Evolutionary conservation across 495 filamentous ascomycete genomes (phyloP).

Genomic region (Talaromyces nanjingensis): DNA sequence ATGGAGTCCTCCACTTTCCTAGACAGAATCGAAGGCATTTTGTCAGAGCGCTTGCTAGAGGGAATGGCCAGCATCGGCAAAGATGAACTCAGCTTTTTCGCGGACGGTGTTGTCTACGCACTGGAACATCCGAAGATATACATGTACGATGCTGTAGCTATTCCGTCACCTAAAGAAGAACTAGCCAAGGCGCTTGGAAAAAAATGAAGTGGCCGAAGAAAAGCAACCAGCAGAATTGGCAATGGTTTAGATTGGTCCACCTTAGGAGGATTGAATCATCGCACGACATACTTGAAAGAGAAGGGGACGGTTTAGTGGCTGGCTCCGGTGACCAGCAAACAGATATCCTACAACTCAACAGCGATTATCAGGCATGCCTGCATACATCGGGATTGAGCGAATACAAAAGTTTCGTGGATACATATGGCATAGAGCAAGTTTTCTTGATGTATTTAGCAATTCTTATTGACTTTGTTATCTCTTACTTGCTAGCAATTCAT

Average conservation of each 20-base stretch:
- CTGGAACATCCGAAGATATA: slow-evolving; percentile 26
- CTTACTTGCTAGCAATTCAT: neutral
- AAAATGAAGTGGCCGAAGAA: neutral
- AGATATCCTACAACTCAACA: neutral
- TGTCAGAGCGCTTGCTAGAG: slow-evolving; percentile 27
- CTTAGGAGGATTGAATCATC: neutral
- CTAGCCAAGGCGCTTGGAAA: neutral
- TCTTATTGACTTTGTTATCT: neutral
- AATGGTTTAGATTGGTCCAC: neutral
- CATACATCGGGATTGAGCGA: neutral
- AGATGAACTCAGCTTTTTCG: slow-evolving; percentile 39
- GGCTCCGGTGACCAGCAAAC: slow-evolving; percentile 4
- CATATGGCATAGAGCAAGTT: neutral
- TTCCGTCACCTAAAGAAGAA: neutral
- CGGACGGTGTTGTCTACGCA: slow-evolving; percentile 32
- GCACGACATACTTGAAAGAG: neutral
- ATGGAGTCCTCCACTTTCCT: slow-evolving; percentile 14
- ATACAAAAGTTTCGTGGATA: neutral
- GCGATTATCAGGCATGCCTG: neutral
- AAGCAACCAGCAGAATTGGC: neutral
- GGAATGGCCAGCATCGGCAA: slow-evolving; percentile 26
- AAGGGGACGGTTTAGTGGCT: neutral
- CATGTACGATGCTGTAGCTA: neutral
- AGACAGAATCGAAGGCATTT: slow-evolving; percentile 29
- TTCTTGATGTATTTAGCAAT: neutral